phyloP scores from a whole-genome alignment of 352 stramenopile genomes.

The Blastocystis sp. region DNA sequence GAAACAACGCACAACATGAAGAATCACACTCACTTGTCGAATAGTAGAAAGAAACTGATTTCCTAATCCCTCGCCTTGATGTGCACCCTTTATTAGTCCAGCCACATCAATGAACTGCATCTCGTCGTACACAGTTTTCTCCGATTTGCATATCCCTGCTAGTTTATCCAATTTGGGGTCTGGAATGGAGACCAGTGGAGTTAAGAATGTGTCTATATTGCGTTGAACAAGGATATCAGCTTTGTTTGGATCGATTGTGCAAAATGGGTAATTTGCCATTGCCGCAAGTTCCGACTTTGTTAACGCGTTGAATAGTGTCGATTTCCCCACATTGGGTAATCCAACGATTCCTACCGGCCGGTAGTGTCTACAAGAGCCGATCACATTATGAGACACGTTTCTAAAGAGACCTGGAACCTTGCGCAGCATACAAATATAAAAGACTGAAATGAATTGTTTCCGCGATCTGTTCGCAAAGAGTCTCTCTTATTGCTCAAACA shows the following conservation, averaged over 20 bases:
- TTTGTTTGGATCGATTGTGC: constrained; percentile 79
- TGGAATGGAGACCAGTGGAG: constrained; percentile 32
- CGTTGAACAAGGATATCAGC: constrained; percentile 73
- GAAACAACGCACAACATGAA: constrained; percentile 79
- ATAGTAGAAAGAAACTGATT: constrained; percentile 82
- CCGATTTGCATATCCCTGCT: background rate
- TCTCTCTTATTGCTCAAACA: background rate
- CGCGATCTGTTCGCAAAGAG: background rate
- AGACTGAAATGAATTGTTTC: background rate
- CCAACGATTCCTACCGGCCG: constrained; percentile 78
- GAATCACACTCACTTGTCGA: constrained; percentile 75
- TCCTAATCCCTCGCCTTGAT: constrained; percentile 74
- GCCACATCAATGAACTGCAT: constrained; percentile 81
- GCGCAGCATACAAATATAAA: background rate
- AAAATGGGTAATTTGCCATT: constrained; percentile 80
- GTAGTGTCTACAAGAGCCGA: background rate
- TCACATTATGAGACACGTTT: background rate
- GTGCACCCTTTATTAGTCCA: constrained; percentile 75
- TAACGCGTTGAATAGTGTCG: constrained; percentile 78
- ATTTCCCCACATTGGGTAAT: constrained; percentile 81
- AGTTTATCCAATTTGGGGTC: constrained; percentile 30
- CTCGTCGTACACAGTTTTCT: constrained; percentile 65
- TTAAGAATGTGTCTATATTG: constrained; percentile 66
- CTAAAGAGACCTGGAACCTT: background rate
- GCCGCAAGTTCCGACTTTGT: constrained; percentile 77